These are phyloP conservation scores for Trichoderma reesei DNA, from an alignment of 495 filamentous ascomycete genomes.

Conservation along the genomic window DNA sequence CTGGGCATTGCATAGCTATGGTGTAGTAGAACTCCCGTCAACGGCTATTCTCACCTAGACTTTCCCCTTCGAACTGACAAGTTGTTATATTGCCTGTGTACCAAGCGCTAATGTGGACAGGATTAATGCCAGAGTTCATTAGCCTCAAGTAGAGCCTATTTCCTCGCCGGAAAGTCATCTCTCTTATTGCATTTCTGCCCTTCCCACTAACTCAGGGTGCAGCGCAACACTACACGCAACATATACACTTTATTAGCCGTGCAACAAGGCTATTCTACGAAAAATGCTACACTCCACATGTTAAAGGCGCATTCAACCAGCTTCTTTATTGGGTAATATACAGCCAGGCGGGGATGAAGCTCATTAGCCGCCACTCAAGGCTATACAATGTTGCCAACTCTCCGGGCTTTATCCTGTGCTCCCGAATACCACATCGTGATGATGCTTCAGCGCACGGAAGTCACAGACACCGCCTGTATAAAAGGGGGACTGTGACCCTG, in stretches of 20 bases:
- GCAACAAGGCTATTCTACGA: neutral
- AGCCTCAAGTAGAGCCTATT: conserved; percentile 15
- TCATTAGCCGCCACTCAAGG: conserved; percentile 5
- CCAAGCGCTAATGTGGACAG: too few species aligned
- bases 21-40: too few species aligned
- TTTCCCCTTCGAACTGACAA: too few species aligned
- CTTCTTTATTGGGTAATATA: neutral
- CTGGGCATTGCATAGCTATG: too few species aligned
- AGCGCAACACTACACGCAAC: neutral
- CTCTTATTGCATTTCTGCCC: neutral
- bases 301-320: neutral
- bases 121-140: too few species aligned
- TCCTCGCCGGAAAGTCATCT: neutral
- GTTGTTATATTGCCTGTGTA: too few species aligned
- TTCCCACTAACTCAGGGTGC: neutral
- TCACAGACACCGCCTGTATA: neutral
- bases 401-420: neutral
- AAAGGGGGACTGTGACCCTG: neutral
- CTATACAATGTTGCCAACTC: neutral
- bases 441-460: neutral
- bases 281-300: neutral
- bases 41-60: too few species aligned
- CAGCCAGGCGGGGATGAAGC: neutral
- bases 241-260: neutral
- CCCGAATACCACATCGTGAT: neutral